phyloP scores from a whole-genome alignment of 2,329 filamentous ascomycete genomes.

The Cytospora piceae region DNA sequence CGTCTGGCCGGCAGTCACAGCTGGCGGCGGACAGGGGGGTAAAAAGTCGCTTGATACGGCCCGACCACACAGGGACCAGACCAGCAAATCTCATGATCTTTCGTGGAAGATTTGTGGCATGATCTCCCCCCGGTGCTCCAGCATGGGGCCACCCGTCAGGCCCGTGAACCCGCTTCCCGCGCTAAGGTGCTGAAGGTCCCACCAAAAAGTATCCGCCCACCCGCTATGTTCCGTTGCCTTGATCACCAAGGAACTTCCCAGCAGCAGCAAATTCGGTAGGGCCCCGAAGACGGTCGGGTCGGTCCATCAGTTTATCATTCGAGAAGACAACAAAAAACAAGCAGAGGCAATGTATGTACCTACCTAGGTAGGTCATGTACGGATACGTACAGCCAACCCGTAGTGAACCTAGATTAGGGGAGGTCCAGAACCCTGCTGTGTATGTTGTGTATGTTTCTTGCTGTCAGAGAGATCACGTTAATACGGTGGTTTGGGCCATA shows the following conservation, averaged over 20 bases:
- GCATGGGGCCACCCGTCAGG: constrained; percentile 14
- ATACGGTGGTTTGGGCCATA: background rate
- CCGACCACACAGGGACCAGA: background rate
- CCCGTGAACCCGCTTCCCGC: constrained; percentile 2
- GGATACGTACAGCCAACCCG: too few species aligned
- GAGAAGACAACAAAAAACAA: background rate
- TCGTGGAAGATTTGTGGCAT: constrained; percentile 15
- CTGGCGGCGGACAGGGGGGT: background rate
- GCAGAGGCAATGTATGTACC: too few species aligned
- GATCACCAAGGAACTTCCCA: background rate
- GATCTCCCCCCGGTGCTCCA: constrained; percentile 11
- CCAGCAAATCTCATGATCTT: background rate
- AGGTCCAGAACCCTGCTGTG: background rate
- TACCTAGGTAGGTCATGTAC: too few species aligned
- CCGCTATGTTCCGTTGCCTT: background rate
- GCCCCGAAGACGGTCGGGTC: constrained; percentile 26
- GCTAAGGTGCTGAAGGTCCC: too few species aligned
- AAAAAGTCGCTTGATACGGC: constrained; percentile 4
- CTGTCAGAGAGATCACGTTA: background rate
- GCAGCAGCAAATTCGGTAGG: constrained; percentile 19
- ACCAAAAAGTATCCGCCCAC: too few species aligned
- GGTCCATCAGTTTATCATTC: too few species aligned
- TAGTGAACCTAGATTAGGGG: too few species aligned
- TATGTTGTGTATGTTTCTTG: background rate
- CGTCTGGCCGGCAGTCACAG: constrained; percentile 2